Base-by-base conservation (phyloP, 2,329 filamentous ascomycete species). In the Penicillium fuscoglaucum region DNA sequence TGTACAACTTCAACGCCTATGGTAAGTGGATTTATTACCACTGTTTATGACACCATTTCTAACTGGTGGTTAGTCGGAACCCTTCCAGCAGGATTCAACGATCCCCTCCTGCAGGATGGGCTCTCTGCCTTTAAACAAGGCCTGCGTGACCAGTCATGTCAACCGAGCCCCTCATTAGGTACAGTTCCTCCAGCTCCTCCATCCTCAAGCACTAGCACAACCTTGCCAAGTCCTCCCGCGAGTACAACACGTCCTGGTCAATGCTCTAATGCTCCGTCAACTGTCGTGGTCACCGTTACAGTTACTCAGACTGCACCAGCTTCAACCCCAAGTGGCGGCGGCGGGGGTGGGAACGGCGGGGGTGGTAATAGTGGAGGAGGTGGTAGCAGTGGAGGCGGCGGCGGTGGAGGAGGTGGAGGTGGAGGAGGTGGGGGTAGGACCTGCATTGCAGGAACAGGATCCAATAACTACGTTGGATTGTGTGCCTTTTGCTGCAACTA, bases 1-100 rank as follows among this genome's bases (percentile, higher is more conserved):
- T 66, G 13, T 43, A 83, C 47, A 78, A 84, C 31, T 72, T 75
- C 9, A 72, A 78, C 26, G 70, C 72, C 24, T 84, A 82, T 62
- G 71, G 58, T 59, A 55, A 13, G 54, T 19, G 24, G 9, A 10
- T 0, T 8, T 9, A 10, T 33, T 2, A 6, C 19, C 37, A 17
- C 35, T 29, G 17, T 15, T 41, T 5, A 24, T 12, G 1, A 29
- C 19, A 1, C 2, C 28, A 2, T 28, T 59, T 49, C 41, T 19
- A 39, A 19, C 19, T 8, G 5, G 5, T 35, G 0, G 12, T 1
- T 57, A 70, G 68, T 70, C 24, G 68, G 68, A 19, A 68, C 58
- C 3, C 61, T 70, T 17, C 68, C 68, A 0, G 50, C 62, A 0
- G 62, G 57, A 10, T 62, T 62, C 4, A 50, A 48, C 3, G 67